Conservation (phyloP, 139 green algal genomes). For the Haematococcus sp. region DNA sequence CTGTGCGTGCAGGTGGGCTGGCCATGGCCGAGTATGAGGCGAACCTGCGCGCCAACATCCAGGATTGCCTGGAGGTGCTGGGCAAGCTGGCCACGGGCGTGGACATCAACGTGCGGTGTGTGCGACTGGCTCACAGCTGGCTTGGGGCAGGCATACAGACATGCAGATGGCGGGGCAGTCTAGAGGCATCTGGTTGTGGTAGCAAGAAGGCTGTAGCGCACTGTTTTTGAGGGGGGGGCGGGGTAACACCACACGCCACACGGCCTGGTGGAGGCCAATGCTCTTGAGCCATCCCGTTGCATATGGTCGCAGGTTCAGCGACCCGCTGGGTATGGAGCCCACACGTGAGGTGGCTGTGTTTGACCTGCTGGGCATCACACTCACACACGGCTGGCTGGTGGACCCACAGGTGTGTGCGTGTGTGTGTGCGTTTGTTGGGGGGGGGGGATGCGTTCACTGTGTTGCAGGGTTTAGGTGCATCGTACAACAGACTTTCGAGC, state of each 20-base stretch:
- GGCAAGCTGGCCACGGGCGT: conserved; percentile 71
- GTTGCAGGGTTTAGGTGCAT: no score
- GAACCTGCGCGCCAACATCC: conserved; percentile 38
- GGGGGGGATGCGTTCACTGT: no score
- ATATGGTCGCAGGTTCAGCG: neutral
- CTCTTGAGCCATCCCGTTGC: no score
- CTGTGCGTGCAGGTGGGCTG: no score
- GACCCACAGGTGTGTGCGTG: conserved; percentile 56
- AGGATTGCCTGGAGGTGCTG: conserved; percentile 39
- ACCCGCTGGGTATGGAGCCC: conserved; percentile 33
- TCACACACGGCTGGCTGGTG: conserved; percentile 92
- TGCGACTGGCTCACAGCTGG: neutral
- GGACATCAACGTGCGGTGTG: conserved; percentile 83
- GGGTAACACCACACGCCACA: no score
- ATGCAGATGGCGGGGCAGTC: neutral
- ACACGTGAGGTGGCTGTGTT: conserved; percentile 84
- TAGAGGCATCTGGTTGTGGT: no score
- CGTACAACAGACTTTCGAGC: no score
- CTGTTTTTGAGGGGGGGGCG: no score
- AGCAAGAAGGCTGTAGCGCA: no score
- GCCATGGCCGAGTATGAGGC: conserved; percentile 2
- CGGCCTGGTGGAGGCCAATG: no score
- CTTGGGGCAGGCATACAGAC: neutral
- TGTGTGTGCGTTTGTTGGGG: no score
- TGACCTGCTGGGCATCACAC: conserved; percentile 88